These are phyloP conservation scores for Astrothelium macrocarpum DNA, from an alignment of 495 filamentous ascomycete species.

Conservation along the genomic window DNA sequence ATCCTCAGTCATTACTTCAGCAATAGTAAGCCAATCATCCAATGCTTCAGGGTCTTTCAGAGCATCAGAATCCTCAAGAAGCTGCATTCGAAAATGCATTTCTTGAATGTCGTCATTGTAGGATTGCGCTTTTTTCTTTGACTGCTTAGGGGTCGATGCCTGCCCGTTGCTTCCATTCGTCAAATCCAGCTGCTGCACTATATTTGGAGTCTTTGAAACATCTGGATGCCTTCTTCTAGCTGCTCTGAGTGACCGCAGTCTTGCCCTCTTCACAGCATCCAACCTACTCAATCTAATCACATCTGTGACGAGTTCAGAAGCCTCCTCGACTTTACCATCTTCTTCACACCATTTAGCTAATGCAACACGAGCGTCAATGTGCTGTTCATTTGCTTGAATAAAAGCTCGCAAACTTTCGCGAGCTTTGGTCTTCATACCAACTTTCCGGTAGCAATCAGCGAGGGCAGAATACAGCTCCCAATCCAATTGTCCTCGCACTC, in stretches of 20 bases:
- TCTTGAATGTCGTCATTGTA: conserved; percentile 21
- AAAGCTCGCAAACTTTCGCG: conserved; percentile 65
- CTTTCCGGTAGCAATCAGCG: conserved; percentile 58
- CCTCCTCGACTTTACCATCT: conserved; percentile 56
- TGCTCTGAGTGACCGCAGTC: conserved; percentile 3
- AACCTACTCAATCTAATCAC: conserved; percentile 50
- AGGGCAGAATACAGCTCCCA: conserved; percentile 57
- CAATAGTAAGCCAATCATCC: conserved; percentile 63
- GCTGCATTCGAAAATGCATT: conserved; percentile 47
- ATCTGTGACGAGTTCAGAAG: conserved; percentile 63
- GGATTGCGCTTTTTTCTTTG: conserved; percentile 6
- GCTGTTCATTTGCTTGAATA: conserved; percentile 54
- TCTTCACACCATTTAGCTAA: conserved; percentile 74
- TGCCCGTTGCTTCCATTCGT: neutral
- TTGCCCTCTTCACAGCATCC: conserved; percentile 17
- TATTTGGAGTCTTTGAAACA: neutral
- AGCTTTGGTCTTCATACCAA: conserved; percentile 55
- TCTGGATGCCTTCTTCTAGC: neutral
- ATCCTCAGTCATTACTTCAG: conserved; percentile 64
- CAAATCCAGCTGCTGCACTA: no score
- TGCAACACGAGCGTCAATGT: conserved; percentile 62
- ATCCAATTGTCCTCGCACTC: conserved; percentile 48
- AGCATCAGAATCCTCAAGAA: conserved; percentile 42
- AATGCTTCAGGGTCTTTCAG: conserved; percentile 44
- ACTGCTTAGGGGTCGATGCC: conserved; percentile 1